Conservation (phyloP, 208 protist species). For the Perkinsela sp. region DNA sequence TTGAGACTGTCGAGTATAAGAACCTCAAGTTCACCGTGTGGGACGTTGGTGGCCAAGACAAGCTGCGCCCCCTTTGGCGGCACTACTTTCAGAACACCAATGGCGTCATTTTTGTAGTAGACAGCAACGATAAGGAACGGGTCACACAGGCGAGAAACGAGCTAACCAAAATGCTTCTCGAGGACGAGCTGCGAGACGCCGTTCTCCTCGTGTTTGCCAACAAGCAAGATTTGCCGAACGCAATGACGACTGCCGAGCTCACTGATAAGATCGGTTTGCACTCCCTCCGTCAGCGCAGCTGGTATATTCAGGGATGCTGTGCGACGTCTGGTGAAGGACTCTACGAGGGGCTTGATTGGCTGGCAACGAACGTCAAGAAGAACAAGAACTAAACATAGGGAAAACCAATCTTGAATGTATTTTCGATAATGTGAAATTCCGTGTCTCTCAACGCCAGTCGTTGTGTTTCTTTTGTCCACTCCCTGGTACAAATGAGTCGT, state of each 20-base stretch:
- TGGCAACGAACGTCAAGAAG: constrained; percentile 53
- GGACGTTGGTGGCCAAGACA: constrained; percentile 83
- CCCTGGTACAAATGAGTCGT: too few species aligned
- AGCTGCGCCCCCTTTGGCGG: constrained; percentile 77
- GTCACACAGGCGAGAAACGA: constrained; percentile 59
- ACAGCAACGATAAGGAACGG: constrained; percentile 77
- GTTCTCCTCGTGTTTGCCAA: constrained; percentile 92
- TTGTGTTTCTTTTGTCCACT: too few species aligned
- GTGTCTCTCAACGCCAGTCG: too few species aligned
- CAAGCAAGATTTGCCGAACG: constrained; percentile 95
- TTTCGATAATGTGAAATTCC: too few species aligned
- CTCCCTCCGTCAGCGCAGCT: constrained; percentile 58
- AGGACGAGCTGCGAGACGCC: constrained; percentile 85
- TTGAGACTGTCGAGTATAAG: constrained; percentile 87
- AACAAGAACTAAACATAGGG: too few species aligned
- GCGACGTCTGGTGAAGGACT: constrained; percentile 64
- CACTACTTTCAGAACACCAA: constrained; percentile 89
- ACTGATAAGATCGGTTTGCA: constrained; percentile 80
- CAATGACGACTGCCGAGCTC: constrained; percentile 80
- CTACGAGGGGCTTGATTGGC: constrained; percentile 70
- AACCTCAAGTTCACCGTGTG: constrained; percentile 84
- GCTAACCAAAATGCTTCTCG: constrained; percentile 77
- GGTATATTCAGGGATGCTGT: constrained; percentile 71
- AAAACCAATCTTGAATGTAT: too few species aligned
- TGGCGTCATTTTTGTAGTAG: constrained; percentile 86